A percentile compares a stretch with the other conserved stretches of the same genome.
Evolutionary conservation across 257 asterid genomes (phyloP).

Genomic region (Nicotiana tabacum): DNA sequence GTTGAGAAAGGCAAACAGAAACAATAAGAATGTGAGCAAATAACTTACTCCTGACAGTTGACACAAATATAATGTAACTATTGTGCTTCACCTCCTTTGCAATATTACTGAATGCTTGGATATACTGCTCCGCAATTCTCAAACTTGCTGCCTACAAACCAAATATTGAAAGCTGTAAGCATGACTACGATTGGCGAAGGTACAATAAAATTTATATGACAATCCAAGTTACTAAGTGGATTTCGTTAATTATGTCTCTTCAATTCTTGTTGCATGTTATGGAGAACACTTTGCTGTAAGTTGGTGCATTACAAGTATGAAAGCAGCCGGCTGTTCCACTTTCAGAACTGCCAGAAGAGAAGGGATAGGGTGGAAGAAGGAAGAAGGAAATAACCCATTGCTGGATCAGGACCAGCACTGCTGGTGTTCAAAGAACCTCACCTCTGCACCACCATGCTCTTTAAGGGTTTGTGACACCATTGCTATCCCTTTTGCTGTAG

Average conservation of each 20-base stretch:
- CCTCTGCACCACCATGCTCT: constrained; percentile 72
- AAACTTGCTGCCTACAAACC: constrained; percentile 81
- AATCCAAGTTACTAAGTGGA: neutral
- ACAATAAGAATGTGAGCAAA: neutral
- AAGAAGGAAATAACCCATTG: neutral
- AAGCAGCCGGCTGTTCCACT: neutral
- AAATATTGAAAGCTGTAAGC: neutral
- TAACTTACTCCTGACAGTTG: neutral
- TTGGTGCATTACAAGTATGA: neutral
- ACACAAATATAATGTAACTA: neutral
- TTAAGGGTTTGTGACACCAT: constrained; percentile 65
- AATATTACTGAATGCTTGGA: constrained; percentile 65
- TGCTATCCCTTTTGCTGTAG: constrained; percentile 73
- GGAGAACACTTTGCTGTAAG: neutral
- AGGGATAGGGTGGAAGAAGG: neutral
- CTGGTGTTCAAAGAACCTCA: constrained; percentile 21
- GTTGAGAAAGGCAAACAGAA: neutral
- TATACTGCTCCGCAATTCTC: constrained; percentile 87
- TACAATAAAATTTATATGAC: neutral
- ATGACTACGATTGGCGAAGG: neutral
- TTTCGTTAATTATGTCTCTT: neutral
- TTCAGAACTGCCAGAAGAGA: neutral
- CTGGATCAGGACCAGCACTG: neutral
- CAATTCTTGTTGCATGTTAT: neutral
- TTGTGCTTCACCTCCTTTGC: constrained; percentile 68